These are phyloP conservation scores for Xylaria grammica DNA, from an alignment of 495 filamentous ascomycete genomes.

Conservation along the genomic window DNA sequence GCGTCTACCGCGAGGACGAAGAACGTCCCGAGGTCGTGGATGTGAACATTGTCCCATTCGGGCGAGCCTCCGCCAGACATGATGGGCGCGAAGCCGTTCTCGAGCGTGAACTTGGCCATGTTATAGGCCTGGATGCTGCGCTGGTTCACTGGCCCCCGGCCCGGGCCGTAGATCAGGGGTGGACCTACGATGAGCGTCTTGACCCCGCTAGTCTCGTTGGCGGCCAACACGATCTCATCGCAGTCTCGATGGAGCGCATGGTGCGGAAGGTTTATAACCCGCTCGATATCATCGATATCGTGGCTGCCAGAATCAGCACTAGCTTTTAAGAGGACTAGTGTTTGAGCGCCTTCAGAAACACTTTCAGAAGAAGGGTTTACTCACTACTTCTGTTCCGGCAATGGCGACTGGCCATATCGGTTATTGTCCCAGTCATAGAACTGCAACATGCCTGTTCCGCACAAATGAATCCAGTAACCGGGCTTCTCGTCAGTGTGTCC, in stretches of 20 bases:
- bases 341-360: neutral
- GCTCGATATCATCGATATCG: conserved; percentile 43
- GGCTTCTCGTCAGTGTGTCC: conserved; percentile 53
- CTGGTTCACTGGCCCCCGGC: conserved; percentile 72
- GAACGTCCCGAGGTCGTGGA: conserved; percentile 71
- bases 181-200: conserved; percentile 78
- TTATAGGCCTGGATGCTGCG: conserved; percentile 68
- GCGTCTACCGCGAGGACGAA: conserved; percentile 71
- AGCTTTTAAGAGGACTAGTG: neutral
- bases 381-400: conserved; percentile 40
- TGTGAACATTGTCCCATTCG: conserved; percentile 75
- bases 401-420: conserved; percentile 47
- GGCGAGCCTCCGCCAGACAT: conserved; percentile 65
- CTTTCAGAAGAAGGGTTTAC: neutral
- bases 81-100: conserved; percentile 67
- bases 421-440: conserved; percentile 50
- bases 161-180: conserved; percentile 76
- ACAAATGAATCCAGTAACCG: conserved; percentile 54
- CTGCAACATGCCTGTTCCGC: conserved; percentile 52
- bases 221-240: conserved; percentile 51
- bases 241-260: conserved; percentile 48
- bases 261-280: conserved; percentile 46
- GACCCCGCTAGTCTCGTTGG: conserved; percentile 52
- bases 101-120: conserved; percentile 60
- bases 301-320: conserved; percentile 25